Evolutionary conservation across 306 rosid genomes (phyloP).

Genomic region (Cucurbita moschata): DNA sequence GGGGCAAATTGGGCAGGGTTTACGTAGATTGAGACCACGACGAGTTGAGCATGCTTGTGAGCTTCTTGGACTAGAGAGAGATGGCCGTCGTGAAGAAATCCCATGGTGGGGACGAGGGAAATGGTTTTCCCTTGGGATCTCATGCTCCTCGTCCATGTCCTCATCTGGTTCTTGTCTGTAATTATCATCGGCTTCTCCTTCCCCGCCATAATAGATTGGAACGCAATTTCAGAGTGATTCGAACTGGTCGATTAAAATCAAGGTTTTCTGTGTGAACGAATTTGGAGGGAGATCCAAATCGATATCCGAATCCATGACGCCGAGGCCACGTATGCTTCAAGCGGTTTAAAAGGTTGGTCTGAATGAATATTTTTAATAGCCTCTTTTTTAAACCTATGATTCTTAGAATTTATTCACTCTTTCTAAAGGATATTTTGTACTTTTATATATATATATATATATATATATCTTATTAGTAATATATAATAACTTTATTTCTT

Average conservation of each 20-base stretch:
- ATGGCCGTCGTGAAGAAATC: slow-evolving; percentile 71
- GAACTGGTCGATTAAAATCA: background rate
- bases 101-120: slow-evolving; percentile 81
- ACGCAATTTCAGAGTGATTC: background rate
- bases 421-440: too few relatives aligned
- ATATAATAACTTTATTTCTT: too few relatives aligned
- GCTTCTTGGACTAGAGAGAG: slow-evolving; percentile 55
- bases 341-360: too few relatives aligned
- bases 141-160: slow-evolving; percentile 70
- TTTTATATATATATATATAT: too few relatives aligned
- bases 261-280: background rate
- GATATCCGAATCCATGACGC: background rate
- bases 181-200: slow-evolving; percentile 34
- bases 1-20: slow-evolving; percentile 88
- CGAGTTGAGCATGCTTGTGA: slow-evolving; percentile 25
- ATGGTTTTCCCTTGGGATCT: slow-evolving; percentile 52
- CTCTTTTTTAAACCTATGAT: too few relatives aligned
- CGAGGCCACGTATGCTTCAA: background rate
- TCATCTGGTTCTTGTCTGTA: slow-evolving; percentile 40
- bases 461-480: too few relatives aligned
- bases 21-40: slow-evolving; percentile 68
- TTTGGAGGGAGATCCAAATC: background rate
- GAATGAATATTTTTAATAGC: too few relatives aligned
- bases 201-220: slow-evolving; percentile 21
- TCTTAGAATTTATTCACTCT: too few relatives aligned